Percentiles rank a stretch among this genome's conserved stretches.
Evolutionary conservation across 495 filamentous ascomycete species (phyloP).

Genomic region (Trichoderma virens): DNA sequence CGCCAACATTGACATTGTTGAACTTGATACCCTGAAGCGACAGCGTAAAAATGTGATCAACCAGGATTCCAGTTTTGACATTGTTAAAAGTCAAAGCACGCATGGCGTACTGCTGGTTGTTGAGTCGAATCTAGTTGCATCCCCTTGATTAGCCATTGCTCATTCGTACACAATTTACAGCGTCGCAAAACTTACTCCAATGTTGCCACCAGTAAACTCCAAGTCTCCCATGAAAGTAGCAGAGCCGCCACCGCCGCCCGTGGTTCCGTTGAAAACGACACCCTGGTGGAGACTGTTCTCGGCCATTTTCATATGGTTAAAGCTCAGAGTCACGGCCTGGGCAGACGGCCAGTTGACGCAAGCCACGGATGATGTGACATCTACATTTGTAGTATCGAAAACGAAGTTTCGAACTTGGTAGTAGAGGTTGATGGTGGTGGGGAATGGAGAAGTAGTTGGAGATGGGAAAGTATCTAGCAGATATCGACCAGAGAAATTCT

Average conservation of each 20-base stretch:
- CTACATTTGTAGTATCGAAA: conserved; percentile 68
- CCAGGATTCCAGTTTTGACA: conserved; percentile 59
- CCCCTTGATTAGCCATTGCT: background rate
- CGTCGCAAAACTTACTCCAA: background rate
- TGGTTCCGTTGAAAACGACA: conserved; percentile 53
- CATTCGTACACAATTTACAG: background rate
- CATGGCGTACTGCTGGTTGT: conserved; percentile 85
- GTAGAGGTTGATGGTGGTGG: conserved; percentile 48
- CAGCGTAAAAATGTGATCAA: conserved; percentile 1
- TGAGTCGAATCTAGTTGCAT: conserved; percentile 28
- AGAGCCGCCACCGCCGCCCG: conserved; percentile 42
- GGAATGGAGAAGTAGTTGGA: conserved; percentile 19
- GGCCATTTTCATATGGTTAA: conserved; percentile 76
- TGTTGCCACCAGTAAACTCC: conserved; percentile 51
- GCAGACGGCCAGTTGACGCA: conserved; percentile 95
- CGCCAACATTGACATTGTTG: conserved; percentile 64
- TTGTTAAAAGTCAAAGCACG: conserved; percentile 79
- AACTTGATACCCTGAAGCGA: conserved; percentile 53
- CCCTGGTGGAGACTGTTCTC: conserved; percentile 63
- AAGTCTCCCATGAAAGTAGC: conserved; percentile 69
- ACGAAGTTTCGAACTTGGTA: conserved; percentile 86
- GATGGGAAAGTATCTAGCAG: conserved; percentile 44
- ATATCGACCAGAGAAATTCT: conserved; percentile 52
- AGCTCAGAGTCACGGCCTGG: conserved; percentile 83
- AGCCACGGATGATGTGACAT: conserved; percentile 43